Percentiles rank a stretch among this genome's conserved stretches.
Conservation (phyloP, 495 filamentous ascomycete species). For the Podospora didyma region DNA sequence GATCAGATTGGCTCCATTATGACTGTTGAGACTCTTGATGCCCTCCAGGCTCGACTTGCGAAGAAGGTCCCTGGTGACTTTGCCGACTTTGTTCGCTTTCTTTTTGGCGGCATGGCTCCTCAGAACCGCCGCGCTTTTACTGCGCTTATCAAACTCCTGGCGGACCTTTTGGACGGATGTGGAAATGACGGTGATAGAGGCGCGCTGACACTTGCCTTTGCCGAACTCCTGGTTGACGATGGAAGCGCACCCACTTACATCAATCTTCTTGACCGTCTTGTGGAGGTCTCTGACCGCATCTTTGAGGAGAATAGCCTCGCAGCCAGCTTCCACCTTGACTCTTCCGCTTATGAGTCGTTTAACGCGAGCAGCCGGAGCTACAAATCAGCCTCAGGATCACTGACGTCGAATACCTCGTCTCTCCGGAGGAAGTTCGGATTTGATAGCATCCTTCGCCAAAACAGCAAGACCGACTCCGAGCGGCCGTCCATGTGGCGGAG, state of each 20-base stretch:
- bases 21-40: slow-evolving; percentile 55
- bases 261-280: slow-evolving; percentile 83
- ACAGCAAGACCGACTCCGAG: slow-evolving; percentile 67
- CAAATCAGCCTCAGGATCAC: slow-evolving; percentile 47
- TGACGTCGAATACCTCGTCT: slow-evolving; percentile 71
- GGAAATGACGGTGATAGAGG: slow-evolving; percentile 91
- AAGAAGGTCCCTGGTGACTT: slow-evolving; percentile 74
- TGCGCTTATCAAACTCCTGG: slow-evolving; percentile 76
- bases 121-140: slow-evolving; percentile 90
- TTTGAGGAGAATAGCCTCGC: slow-evolving; percentile 62
- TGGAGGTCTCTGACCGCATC: slow-evolving; percentile 85
- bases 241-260: slow-evolving; percentile 79
- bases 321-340: slow-evolving; percentile 26
- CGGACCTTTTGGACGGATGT: slow-evolving; percentile 89
- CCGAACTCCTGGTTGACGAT: slow-evolving; percentile 77
- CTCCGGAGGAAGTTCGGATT: slow-evolving; percentile 80
- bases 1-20: slow-evolving; percentile 84
- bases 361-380: slow-evolving; percentile 38
- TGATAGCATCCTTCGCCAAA: slow-evolving; percentile 68
- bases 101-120: slow-evolving; percentile 76
- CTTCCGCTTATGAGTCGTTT: slow-evolving; percentile 42
- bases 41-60: slow-evolving; percentile 70
- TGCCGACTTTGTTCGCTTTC: slow-evolving; percentile 74
- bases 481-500: slow-evolving; percentile 79
- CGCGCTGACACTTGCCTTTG: slow-evolving; percentile 83